phyloP scores from a whole-genome alignment of 75 land plant species.

The Picea sitchensis region DNA sequence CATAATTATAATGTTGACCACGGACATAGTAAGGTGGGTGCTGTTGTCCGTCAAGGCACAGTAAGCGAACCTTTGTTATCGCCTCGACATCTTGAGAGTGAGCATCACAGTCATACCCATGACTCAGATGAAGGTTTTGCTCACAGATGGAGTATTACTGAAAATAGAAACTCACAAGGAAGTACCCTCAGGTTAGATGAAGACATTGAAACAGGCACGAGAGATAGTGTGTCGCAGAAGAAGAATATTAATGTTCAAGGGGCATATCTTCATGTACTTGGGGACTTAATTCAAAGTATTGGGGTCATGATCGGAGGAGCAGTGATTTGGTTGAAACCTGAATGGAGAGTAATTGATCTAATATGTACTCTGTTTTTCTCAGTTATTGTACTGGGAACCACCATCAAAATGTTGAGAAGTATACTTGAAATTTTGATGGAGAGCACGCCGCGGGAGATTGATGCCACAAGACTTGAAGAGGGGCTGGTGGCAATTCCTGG shows the following conservation, averaged over 20 bases:
- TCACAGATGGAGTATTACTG: background rate
- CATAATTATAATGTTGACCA: conserved; percentile 4
- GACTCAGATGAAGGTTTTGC: background rate
- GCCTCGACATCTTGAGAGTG: background rate
- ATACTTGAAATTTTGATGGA: conserved; percentile 86
- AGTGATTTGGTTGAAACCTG: conserved; percentile 42
- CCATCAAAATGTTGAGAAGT: conserved; percentile 42
- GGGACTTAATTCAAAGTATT: conserved; percentile 52
- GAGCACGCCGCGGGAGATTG: conserved; percentile 87
- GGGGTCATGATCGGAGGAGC: conserved; percentile 61
- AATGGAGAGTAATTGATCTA: conserved; percentile 38
- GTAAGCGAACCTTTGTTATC: conserved; percentile 1
- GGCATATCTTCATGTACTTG: conserved; percentile 51
- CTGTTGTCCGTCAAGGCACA: background rate
- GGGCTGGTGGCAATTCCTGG: conserved; percentile 60
- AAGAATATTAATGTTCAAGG: conserved; percentile 41
- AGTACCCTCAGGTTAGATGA: conserved; percentile 11
- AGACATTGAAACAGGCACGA: conserved; percentile 8
- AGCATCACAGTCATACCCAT: background rate
- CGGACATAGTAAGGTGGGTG: background rate
- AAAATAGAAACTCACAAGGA: background rate
- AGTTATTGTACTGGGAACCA: conserved; percentile 40
- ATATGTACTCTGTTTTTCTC: conserved; percentile 55
- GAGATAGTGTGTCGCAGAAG: background rate
- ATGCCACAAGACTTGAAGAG: conserved; percentile 67